A percentile compares a stretch with the other conserved stretches of the same genome.
These are phyloP conservation scores for Strigomonas galati DNA, from an alignment of 208 protist species.

Conservation along the genomic window DNA sequence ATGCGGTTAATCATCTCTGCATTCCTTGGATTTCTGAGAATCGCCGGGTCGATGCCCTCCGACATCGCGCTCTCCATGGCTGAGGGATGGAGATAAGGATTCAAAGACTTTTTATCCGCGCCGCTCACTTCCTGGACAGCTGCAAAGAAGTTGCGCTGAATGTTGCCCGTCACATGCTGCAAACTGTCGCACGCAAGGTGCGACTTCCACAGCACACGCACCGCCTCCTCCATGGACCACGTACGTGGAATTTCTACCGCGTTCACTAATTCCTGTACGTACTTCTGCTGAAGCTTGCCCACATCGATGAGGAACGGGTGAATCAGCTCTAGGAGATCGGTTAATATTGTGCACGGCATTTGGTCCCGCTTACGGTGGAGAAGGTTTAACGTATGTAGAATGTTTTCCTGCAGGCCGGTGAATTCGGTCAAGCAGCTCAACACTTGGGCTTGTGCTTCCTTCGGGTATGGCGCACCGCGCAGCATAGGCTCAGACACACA, in stretches of 20 bases:
- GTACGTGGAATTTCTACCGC: conserved; percentile 36
- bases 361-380: conserved; percentile 42
- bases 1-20: conserved; percentile 38
- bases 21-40: conserved; percentile 12
- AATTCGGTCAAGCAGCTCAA: conserved; percentile 37
- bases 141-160: conserved; percentile 57
- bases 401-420: conserved; percentile 44
- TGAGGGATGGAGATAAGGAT: conserved; percentile 32
- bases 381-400: conserved; percentile 24
- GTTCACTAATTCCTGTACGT: conserved; percentile 67
- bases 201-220: conserved; percentile 35
- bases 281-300: conserved; percentile 36
- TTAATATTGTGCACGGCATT: conserved; percentile 25
- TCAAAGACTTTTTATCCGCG: conserved; percentile 30
- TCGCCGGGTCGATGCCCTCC: conserved; percentile 4
- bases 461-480: conserved; percentile 37
- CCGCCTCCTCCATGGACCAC: conserved; percentile 44
- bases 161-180: conserved; percentile 50
- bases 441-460: conserved; percentile 28
- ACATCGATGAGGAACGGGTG: conserved; percentile 46
- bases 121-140: conserved; percentile 31
- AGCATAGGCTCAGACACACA: conserved; percentile 38
- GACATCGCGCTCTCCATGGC: conserved; percentile 19
- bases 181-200: conserved; percentile 42
- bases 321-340: conserved; percentile 41